Base-by-base conservation (phyloP, 2,329 filamentous ascomycete species). In the Plectosphaerella plurivora region DNA sequence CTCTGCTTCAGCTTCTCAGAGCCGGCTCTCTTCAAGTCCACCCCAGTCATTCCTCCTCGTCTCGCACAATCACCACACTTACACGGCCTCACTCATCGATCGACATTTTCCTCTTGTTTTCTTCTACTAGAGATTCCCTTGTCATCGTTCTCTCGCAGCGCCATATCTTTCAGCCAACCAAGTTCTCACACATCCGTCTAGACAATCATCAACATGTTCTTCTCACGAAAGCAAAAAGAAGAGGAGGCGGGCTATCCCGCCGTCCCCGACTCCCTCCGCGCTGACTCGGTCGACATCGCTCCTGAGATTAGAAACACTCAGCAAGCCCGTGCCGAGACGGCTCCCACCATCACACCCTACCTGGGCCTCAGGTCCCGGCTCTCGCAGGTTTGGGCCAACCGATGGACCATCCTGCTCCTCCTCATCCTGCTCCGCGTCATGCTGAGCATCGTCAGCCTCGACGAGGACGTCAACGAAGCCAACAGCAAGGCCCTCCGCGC, bases 301-400 rank as follows among this genome's bases (percentile, higher is more conserved):
- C 37, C 47, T 49, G 64, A 66, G 49, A 58, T 66, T 54, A 61
- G 59, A 45, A 66, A 63, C 52, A 56, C 62, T 16, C 63, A 65
- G 47, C 59, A 66, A 50, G 60, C 64, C 50, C 64, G 64, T 49
- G 62, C 80, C 67, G 78, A 77, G 67, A 85, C 88, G 57, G 80
- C 83, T 69, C 82, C 82, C 67, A 83, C 83, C 65, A 80, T 88
- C 65, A 97, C 91, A 58, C 93, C 94, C 56, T 97, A 97, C 69
- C 88, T 99, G 57, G 91, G 92, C 62, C 84, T 97, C 65, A 84
- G 86, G 64, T 87, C 93, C 62, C 87, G 92, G 63, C 81, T 97
- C 63, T 97, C 94, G 50, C 94, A 99, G 76, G 81, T 95, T 69
- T 97, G 93, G 91, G 86, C 99, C 74, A 97, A 99, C 76, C 84